Percentiles rank a stretch among this genome's conserved stretches.
Conservation (phyloP, 169 alveolate genomes). For the Neospora caninum region DNA sequence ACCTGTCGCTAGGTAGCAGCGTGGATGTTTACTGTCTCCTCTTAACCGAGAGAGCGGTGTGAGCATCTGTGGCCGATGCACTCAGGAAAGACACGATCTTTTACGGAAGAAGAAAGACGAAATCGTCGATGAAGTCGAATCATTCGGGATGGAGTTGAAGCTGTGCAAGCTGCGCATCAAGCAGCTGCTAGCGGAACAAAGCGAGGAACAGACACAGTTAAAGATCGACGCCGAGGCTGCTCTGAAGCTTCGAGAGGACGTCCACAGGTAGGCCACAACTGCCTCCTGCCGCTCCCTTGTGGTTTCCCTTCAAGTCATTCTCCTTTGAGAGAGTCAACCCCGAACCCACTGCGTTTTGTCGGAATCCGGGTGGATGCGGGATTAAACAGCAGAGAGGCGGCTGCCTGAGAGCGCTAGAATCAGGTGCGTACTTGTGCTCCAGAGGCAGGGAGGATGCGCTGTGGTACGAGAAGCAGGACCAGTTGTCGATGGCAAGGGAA, state of each 20-base stretch:
- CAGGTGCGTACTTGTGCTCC: neutral
- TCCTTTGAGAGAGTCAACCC: too few species aligned
- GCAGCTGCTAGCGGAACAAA: conserved; percentile 33
- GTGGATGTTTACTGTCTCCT: too few species aligned
- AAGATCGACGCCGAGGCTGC: conserved; percentile 31
- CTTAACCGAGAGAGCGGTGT: too few species aligned
- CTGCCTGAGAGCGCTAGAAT: too few species aligned
- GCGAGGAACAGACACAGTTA: conserved; percentile 1
- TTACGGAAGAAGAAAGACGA: conserved; percentile 37
- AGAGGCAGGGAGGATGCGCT: neutral
- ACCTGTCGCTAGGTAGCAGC: too few species aligned
- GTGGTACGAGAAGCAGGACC: neutral
- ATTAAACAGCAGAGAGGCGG: too few species aligned
- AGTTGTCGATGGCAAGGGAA: neutral
- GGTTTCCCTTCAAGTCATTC: too few species aligned
- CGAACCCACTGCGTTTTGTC: too few species aligned
- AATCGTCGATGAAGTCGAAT: neutral
- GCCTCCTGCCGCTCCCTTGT: neutral
- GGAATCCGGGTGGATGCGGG: too few species aligned
- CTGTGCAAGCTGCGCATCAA: conserved; percentile 35
- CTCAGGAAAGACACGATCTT: conserved; percentile 38
- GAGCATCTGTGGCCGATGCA: neutral
- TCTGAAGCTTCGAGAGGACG: conserved; percentile 28
- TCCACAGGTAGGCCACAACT: conserved; percentile 14
- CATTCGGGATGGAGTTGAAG: conserved; percentile 23